phyloP scores from a whole-genome alignment of 1,284 basidiomycete genomes.

The Melampsora americana region DNA sequence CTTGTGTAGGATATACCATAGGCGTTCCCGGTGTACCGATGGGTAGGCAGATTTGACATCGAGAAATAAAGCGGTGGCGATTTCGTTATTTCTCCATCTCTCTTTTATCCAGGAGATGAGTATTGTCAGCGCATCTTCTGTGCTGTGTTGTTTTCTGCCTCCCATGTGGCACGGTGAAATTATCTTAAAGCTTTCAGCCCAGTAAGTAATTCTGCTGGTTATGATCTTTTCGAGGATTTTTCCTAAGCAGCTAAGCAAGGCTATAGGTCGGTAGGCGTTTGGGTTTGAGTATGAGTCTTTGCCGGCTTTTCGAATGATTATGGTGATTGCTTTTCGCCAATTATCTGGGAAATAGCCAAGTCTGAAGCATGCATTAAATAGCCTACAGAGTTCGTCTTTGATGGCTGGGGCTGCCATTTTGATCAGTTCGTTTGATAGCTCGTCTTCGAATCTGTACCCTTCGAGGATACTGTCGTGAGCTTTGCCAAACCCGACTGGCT shows the following conservation, averaged over 20 bases:
- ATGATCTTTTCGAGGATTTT: conserved; percentile 20
- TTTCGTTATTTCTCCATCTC: conserved; percentile 20
- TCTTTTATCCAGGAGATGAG: conserved; percentile 4
- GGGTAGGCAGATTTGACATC: conserved; percentile 22
- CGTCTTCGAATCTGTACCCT: not conserved
- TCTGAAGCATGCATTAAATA: too few species aligned
- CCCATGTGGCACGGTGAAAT: too few species aligned
- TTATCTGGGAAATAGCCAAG: not conserved
- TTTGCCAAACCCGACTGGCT: too few species aligned
- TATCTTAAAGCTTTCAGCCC: too few species aligned
- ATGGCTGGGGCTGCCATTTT: not conserved
- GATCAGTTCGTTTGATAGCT: conserved; percentile 2
- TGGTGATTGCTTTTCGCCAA: too few species aligned
- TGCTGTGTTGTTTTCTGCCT: too few species aligned
- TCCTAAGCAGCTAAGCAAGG: too few species aligned
- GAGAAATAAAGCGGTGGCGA: too few species aligned
- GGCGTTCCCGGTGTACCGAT: not conserved
- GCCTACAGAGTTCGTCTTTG: not conserved
- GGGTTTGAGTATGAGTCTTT: too few species aligned
- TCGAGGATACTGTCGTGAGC: too few species aligned
- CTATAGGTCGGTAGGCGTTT: too few species aligned
- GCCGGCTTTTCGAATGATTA: not conserved
- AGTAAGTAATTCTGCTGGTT: not conserved
- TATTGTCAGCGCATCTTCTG: not conserved
- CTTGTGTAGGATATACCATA: not conserved